Conservation (phyloP, 2,329 filamentous ascomycete genomes). For the Dactylellina parvicollis region DNA sequence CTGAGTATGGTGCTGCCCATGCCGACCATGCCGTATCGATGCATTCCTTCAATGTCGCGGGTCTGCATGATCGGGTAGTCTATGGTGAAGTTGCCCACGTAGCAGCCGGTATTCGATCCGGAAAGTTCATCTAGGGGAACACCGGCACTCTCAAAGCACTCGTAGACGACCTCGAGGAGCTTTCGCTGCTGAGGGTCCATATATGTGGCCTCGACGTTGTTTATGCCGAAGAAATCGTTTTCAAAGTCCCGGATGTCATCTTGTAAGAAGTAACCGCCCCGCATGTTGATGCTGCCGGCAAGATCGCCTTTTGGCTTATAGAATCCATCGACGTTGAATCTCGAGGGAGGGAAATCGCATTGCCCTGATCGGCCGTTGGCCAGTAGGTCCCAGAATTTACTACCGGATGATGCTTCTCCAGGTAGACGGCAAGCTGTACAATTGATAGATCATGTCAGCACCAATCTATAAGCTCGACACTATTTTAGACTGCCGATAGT, state of each 20-base stretch:
- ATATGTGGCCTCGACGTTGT: constrained; percentile 79
- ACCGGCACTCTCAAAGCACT: constrained; percentile 82
- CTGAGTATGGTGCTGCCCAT: constrained; percentile 63
- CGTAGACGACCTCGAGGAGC: constrained; percentile 79
- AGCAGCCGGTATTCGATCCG: constrained; percentile 53
- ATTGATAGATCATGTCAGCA: too few species aligned
- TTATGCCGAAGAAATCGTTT: constrained; percentile 86
- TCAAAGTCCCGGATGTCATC: constrained; percentile 82
- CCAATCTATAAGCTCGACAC: too few species aligned
- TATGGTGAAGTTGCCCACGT: constrained; percentile 20
- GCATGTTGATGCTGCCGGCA: constrained; percentile 18
- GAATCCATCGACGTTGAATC: constrained; percentile 34
- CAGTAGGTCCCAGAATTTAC: constrained; percentile 25
- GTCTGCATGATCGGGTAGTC: constrained; percentile 42
- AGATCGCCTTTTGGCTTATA: constrained; percentile 13
- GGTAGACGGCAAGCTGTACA: constrained; percentile 28
- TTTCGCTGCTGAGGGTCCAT: constrained; percentile 82
- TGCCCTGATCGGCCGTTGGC: not conserved
- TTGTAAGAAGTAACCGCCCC: constrained; percentile 62
- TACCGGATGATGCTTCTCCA: constrained; percentile 12
- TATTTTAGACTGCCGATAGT: too few species aligned
- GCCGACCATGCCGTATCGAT: constrained; percentile 60
- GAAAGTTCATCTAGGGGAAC: constrained; percentile 62
- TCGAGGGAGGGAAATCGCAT: constrained; percentile 14
- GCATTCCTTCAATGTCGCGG: constrained; percentile 60